These are phyloP conservation scores for Rhododendron vialii DNA, from an alignment of 148 eudicot genomes.

Conservation along the genomic window DNA sequence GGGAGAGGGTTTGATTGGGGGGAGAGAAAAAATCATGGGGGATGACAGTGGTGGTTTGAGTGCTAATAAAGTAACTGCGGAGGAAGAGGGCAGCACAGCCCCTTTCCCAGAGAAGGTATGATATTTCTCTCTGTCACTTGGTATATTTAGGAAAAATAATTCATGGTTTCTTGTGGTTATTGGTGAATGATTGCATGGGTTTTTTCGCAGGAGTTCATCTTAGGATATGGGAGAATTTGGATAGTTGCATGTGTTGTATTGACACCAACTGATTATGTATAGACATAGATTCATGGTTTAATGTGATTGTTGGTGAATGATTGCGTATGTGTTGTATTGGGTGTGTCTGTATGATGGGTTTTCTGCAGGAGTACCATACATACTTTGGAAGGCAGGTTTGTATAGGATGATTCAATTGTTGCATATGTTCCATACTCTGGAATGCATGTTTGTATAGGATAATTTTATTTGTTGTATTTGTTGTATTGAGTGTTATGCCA, in stretches of 20 bases:
- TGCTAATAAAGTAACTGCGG: constrained; percentile 67
- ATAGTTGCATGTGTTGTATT: background rate
- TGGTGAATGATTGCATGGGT: background rate
- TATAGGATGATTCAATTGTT: background rate
- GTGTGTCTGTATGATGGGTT: background rate
- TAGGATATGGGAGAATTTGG: background rate
- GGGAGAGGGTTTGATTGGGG: background rate
- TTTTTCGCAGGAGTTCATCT: background rate
- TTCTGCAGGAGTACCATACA: background rate
- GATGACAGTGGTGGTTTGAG: constrained; percentile 82
- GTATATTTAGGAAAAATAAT: background rate
- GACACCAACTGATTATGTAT: background rate
- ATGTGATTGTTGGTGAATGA: background rate
- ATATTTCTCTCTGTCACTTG: background rate
- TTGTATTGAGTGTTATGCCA: background rate
- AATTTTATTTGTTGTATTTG: background rate
- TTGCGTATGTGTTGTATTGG: background rate
- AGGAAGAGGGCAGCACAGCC: constrained; percentile 50
- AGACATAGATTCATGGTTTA: background rate
- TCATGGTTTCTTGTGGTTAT: background rate
- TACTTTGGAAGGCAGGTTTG: background rate
- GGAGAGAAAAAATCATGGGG: constrained; percentile 35
- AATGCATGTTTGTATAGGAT: background rate
- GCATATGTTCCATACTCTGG: background rate
- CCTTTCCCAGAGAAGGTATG: constrained; percentile 75